Evolutionary conservation across 1,139 yeast species (phyloP), one percentile per base, ranked within the genome.

Genomic region (Yamadazyma triangularis): DNA sequence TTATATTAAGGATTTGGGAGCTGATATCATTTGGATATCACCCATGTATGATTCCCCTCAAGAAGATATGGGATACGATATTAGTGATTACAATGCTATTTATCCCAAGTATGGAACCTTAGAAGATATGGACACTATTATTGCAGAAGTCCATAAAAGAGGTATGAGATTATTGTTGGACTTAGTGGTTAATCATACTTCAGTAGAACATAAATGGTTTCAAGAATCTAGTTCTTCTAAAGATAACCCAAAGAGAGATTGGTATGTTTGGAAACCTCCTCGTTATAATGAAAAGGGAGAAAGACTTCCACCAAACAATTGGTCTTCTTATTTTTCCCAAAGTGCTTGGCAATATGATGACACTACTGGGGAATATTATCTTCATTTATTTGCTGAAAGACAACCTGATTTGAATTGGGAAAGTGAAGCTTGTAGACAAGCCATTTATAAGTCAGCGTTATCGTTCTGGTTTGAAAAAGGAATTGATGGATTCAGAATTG

Each of bases 371-470:
- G 79, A 76, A 49, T 76, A 73, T 55, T 76, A 74, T 47, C 57
- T 76, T 34, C 73, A 67, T 36, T 56, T 74, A 28, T 76, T 74
- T 48, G 78, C 79, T 18, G 51, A 47, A 30, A 52, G 67, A 21
- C 81, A 75, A 51, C 81, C 80, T 15, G 82, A 76, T 44, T 58
- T 76, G 42, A 76, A 76, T 50, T 76, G 81, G 81, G 80, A 75
- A 45, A 73, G 68, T 45, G 70, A 64, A 41, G 73, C 58, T 29
- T 58, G 68, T 27, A 59, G 80, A 51, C 50, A 67, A 10, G 79
- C 77, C 14, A 69, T 76, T 35, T 71, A 73, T 47, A 55, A 70
- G 30, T 56, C 60, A 16, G 77, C 77, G 9, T 53, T 76, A 44
- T 59, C 55, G 13, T 76, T 64, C 50, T 76, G 81, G 81, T 67